These are phyloP conservation scores for Staphylotrichum longicolle DNA, from an alignment of 495 filamentous ascomycete genomes.

Conservation along the genomic window DNA sequence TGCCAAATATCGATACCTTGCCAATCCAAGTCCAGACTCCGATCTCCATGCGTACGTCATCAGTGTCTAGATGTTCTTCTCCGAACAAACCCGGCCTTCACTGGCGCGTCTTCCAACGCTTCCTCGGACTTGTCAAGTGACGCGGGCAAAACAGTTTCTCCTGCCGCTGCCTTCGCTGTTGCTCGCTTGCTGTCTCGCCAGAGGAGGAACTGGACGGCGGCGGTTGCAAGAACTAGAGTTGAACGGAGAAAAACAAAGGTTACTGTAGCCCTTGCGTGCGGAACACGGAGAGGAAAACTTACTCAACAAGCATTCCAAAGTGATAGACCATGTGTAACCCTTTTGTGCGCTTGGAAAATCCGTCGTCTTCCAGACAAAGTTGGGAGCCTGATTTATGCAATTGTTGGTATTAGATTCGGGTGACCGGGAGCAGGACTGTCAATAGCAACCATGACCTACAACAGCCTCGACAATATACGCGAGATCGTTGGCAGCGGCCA, in stretches of 20 bases:
- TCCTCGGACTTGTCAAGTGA: neutral
- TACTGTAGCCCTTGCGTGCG: neutral
- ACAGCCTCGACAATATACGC: slow-evolving; percentile 1
- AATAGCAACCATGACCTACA: neutral
- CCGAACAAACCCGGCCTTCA: neutral
- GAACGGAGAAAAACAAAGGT: neutral
- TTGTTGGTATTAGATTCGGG: neutral
- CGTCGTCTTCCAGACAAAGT: slow-evolving; percentile 3
- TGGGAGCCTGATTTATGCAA: neutral
- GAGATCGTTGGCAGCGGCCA: neutral
- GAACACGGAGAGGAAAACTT: neutral
- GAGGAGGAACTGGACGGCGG: neutral
- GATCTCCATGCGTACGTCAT: too few species aligned
- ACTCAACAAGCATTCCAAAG: neutral
- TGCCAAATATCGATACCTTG: too few species aligned
- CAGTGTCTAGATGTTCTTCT: neutral
- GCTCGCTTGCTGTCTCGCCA: slow-evolving; percentile 2
- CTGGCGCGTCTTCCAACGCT: neutral
- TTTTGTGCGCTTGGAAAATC: neutral
- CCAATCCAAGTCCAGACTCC: too few species aligned
- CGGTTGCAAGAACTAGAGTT: neutral
- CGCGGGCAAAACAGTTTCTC: neutral
- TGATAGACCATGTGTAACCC: slow-evolving; percentile 4
- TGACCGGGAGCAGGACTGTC: neutral
- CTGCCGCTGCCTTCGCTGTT: neutral